Conservation (phyloP, 768 basidiomycete species). For the Rhizopogon vesiculosus region DNA sequence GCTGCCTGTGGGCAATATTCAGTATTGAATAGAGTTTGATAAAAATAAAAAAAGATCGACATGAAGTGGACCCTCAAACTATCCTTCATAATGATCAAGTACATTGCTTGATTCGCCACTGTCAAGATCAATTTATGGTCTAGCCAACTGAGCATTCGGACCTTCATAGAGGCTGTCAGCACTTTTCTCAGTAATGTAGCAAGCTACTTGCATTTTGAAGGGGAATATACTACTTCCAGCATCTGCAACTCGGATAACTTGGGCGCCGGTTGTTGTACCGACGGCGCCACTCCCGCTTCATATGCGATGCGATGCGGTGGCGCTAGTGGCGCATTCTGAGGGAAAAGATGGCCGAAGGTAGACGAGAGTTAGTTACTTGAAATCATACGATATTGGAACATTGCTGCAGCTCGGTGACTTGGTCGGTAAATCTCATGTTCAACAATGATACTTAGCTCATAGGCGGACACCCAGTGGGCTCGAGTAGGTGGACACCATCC, state of each 20-base stretch:
- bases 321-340: slow-evolving; percentile 37
- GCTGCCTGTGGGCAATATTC: neutral
- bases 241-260: neutral
- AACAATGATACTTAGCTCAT: neutral
- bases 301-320: slow-evolving; percentile 33
- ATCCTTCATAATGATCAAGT: too few relatives aligned
- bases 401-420: too few relatives aligned
- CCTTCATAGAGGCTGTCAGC: neutral
- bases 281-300: slow-evolving; percentile 13
- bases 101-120: neutral
- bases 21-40: neutral
- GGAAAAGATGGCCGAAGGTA: slow-evolving; percentile 39
- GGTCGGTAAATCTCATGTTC: too few relatives aligned
- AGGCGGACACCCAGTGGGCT: neutral
- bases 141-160: neutral
- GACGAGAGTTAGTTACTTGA: too few relatives aligned
- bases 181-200: neutral
- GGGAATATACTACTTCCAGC: neutral
- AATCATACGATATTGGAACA: too few relatives aligned
- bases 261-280: neutral
- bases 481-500: too few relatives aligned
- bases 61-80: neutral
- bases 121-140: neutral
- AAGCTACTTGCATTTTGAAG: neutral
- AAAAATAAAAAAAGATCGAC: neutral